Conservation (phyloP, 179 eudicot species). For the Patellifolia procumbens region DNA sequence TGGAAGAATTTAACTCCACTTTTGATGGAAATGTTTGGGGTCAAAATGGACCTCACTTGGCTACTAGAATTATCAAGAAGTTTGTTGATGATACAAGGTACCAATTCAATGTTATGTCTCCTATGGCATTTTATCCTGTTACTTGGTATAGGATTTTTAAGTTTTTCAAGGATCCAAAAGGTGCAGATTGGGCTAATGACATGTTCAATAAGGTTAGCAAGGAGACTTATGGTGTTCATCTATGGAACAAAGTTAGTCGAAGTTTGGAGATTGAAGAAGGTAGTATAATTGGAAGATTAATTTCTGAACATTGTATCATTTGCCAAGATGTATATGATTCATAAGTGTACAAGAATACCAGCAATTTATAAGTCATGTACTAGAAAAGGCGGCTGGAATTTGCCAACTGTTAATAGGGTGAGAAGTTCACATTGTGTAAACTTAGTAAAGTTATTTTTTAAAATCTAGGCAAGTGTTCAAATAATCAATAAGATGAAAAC, state of each 20-base stretch:
- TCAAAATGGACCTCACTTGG: constrained; percentile 58
- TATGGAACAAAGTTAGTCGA: constrained; percentile 64
- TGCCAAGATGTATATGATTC: constrained; percentile 36
- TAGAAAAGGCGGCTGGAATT: no score
- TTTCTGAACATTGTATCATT: constrained; percentile 50
- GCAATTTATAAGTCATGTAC: no score
- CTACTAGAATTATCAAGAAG: constrained; percentile 19
- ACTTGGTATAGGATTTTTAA: constrained; percentile 13
- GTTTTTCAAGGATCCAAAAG: not conserved
- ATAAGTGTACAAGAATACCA: not conserved
- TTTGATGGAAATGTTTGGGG: constrained; percentile 87
- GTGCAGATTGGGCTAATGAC: constrained; percentile 14
- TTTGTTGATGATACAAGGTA: not conserved
- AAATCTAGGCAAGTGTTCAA: no score
- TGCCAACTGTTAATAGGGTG: no score
- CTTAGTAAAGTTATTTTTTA: no score
- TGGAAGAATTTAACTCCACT: constrained; percentile 59
- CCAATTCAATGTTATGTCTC: constrained; percentile 26
- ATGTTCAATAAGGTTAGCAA: constrained; percentile 1
- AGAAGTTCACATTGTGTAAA: no score
- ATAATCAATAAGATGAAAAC: no score
- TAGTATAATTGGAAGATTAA: constrained; percentile 49
- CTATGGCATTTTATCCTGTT: constrained; percentile 32
- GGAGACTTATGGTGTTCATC: constrained; percentile 57
- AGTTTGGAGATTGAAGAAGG: constrained; percentile 51